Conservation (phyloP, 2,329 filamentous ascomycete genomes). For the Ceratocystis ficicola region DNA sequence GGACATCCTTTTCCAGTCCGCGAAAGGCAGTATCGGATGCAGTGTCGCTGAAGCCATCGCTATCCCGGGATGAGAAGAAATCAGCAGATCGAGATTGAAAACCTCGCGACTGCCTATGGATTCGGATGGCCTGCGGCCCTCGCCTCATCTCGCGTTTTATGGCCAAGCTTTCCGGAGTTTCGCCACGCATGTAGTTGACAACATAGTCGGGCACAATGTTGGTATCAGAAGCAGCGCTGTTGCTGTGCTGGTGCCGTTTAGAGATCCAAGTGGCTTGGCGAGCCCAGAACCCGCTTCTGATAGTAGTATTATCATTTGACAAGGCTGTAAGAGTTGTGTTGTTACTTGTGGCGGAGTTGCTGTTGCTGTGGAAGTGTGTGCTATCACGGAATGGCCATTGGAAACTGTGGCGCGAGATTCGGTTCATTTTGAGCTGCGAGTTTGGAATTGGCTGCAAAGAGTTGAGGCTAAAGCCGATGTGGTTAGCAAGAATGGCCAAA, state of each 20-base stretch:
- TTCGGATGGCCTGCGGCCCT: constrained; percentile 16
- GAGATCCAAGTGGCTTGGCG: constrained; percentile 16
- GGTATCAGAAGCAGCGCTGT: constrained; percentile 30
- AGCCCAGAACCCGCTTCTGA: constrained; percentile 19
- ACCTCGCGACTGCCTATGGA: constrained; percentile 18
- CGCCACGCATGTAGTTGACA: constrained; percentile 42
- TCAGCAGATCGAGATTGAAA: constrained; percentile 31
- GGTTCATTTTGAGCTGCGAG: constrained; percentile 9
- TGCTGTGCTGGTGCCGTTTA: constrained; percentile 17
- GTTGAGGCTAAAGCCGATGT: constrained; percentile 13
- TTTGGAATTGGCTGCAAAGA: constrained; percentile 12
- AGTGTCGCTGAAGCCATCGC: constrained; percentile 5
- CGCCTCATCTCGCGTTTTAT: constrained; percentile 32
- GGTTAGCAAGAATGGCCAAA: constrained; percentile 15
- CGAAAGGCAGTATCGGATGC: constrained; percentile 9
- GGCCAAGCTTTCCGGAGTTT: constrained; percentile 43
- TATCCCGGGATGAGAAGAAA: constrained; percentile 26
- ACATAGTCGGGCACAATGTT: constrained; percentile 45
- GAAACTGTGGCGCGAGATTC: constrained; percentile 15
- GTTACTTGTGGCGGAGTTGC: constrained; percentile 15
- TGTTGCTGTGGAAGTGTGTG: constrained; percentile 15
- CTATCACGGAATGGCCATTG: constrained; percentile 23
- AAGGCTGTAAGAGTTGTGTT: constrained; percentile 15
- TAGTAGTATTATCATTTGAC: constrained; percentile 14
- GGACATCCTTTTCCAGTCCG: constrained; percentile 17